A percentile compares a stretch with the other conserved stretches of the same genome.
Conservation (phyloP, 169 alveolate genomes). For the Plasmodium fragile region DNA sequence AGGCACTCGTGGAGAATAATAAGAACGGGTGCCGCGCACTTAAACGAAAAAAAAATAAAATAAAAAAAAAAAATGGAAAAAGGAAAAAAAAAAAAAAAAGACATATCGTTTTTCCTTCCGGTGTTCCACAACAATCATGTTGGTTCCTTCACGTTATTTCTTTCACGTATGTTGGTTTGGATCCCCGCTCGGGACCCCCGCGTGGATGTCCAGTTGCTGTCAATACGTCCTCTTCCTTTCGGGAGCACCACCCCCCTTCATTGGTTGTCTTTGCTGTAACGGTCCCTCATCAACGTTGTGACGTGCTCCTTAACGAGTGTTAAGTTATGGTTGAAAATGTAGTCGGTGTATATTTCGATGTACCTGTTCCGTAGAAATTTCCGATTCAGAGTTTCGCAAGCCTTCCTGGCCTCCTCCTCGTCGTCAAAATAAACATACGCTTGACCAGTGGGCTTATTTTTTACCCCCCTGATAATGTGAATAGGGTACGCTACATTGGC, state of each 20-base stretch:
- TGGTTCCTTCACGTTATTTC: background rate
- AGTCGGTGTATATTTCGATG: conserved; percentile 68
- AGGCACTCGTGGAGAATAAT: background rate
- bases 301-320: conserved; percentile 62
- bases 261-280: conserved; percentile 69
- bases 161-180: background rate
- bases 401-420: conserved; percentile 73
- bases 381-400: conserved; percentile 51
- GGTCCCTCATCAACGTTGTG: conserved; percentile 71
- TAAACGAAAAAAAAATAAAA: background rate
- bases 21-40: background rate
- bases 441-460: conserved; percentile 68
- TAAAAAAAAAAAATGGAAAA: background rate
- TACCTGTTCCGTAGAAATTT: conserved; percentile 52
- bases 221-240: background rate
- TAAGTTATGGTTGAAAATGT: conserved; percentile 47
- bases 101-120: background rate
- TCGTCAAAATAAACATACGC: conserved; percentile 73
- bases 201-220: background rate
- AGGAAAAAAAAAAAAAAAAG: background rate
- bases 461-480: conserved; percentile 54
- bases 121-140: background rate
- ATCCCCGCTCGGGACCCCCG: background rate
- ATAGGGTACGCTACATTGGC: conserved; percentile 27
- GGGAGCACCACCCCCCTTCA: background rate